Conservation (phyloP, 805 yeast species). For the Hanseniaspora lindneri region DNA sequence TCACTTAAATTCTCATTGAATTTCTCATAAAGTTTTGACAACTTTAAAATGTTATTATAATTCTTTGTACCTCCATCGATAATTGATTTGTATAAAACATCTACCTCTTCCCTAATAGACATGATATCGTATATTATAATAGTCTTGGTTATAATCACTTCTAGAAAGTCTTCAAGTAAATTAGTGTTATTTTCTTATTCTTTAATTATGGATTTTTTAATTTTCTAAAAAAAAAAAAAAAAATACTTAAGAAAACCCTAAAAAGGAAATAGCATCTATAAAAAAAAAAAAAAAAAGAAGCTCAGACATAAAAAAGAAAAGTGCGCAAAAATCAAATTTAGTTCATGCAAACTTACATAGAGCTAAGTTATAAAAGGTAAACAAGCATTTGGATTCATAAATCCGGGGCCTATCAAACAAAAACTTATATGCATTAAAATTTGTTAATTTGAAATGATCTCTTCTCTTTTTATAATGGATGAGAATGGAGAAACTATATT, state of each 20-base stretch:
- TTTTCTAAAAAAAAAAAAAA: background rate
- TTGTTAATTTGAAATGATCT: background rate
- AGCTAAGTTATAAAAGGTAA: background rate
- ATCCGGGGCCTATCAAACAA: background rate
- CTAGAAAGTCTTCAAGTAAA: background rate
- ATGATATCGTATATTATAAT: background rate
- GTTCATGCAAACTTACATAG: no score
- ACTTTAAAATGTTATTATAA: slow-evolving; percentile 27
- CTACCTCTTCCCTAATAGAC: slow-evolving; percentile 24
- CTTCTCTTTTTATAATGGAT: slow-evolving; percentile 9
- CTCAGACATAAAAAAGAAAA: background rate
- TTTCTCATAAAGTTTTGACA: slow-evolving; percentile 21
- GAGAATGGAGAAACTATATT: slow-evolving; percentile 6
- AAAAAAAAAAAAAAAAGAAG: background rate
- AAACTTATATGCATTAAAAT: background rate
- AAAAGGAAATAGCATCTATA: background rate
- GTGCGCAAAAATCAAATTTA: background rate
- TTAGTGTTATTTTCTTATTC: background rate
- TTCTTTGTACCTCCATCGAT: slow-evolving; percentile 24
- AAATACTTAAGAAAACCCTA: background rate
- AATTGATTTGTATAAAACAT: slow-evolving; percentile 24
- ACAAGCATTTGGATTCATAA: background rate
- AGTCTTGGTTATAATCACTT: background rate
- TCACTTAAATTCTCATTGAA: slow-evolving; percentile 14
- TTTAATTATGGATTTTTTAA: background rate